Base-by-base conservation (phyloP, 2,329 filamentous ascomycete genomes). In the Sordariomycetes sp. region DNA sequence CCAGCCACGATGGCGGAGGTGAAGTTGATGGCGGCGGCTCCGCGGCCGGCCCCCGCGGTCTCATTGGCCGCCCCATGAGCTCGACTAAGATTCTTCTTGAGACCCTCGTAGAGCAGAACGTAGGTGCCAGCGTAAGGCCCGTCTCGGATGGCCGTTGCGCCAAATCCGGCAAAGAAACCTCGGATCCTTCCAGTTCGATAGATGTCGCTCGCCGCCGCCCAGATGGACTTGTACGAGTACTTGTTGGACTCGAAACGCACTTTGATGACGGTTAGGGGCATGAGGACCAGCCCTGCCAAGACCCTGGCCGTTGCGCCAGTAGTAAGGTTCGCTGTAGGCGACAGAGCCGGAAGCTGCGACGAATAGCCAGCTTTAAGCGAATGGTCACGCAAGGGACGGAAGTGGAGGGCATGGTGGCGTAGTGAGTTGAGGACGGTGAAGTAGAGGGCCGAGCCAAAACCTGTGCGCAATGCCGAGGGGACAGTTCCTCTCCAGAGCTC, bases 101-200 rank as follows among this genome's bases (percentile, higher is more conserved):
- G 78, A 66, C 89, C 81, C 72, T 99, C 94, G 71, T 99, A 99
- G 64, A 96, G 88, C 8, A 96, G 75, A 1, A 99, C 90, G 66
- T 99, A 99, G 17, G 96, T 76, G 0, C 94, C 94, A 0, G 94
- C 94, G 68, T 97, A 97, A 0, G 94, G 94, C n/a, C 91, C 94
- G 70, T 99, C 94, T 52, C 94, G 81, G 32, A 95, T 82, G 0
- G 94, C 90, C 0, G 94, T 99, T 1, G 92, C 94, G 50, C 94
- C 94, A 66, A 95, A 96, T 1, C 94, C 94, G 0, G 88, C 83
- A 65, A 97, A 97, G 71, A 99, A 95, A 0, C 92, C 94, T 34
- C 85, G 81, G 3, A 88, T 58, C 0, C 94, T 91, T 63, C 92
- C 85, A 0, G 75, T 81, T 8, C 77, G 76, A 56, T 86, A 72